Conservation (phyloP, 2,329 filamentous ascomycete species). For the Aspergillus sp. region DNA sequence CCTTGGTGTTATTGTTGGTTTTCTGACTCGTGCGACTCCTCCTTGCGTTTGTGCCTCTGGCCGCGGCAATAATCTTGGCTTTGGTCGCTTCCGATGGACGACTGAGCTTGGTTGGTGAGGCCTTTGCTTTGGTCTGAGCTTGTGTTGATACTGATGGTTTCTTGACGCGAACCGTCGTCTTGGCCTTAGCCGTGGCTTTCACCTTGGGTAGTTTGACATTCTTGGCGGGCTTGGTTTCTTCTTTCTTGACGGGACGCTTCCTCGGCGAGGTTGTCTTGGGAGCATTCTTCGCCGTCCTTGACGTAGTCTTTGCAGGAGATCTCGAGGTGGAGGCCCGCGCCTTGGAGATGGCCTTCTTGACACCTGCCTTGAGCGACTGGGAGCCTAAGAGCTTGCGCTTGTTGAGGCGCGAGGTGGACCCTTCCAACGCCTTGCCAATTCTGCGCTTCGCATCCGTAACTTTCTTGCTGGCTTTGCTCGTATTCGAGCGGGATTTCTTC, state of each 20-base stretch:
- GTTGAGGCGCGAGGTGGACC: conserved; percentile 28
- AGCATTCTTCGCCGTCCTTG: conserved; percentile 12
- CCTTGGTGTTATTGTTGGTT: conserved; percentile 6
- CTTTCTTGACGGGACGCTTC: conserved; percentile 13
- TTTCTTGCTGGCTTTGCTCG: conserved; percentile 19
- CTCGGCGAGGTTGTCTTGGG: conserved; percentile 7
- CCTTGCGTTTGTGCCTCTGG: conserved; percentile 19
- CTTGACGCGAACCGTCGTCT: conserved; percentile 23
- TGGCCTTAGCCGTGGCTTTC: conserved; percentile 23
- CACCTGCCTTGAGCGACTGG: conserved; percentile 32
- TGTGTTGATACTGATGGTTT: conserved; percentile 15
- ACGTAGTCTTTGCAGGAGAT: neutral
- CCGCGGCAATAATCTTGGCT: conserved; percentile 26
- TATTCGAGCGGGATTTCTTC: conserved; percentile 23
- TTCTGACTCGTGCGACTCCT: conserved; percentile 19
- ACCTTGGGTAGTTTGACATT: conserved; percentile 31
- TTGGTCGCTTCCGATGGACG: conserved; percentile 31
- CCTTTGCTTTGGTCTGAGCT: conserved; percentile 14
- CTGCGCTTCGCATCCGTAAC: conserved; percentile 35
- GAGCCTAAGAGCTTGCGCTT: conserved; percentile 31
- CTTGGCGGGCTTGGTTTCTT: conserved; percentile 17
- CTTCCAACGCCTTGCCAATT: conserved; percentile 23
- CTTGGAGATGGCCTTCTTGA: conserved; percentile 32
- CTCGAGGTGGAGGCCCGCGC: conserved; percentile 15
- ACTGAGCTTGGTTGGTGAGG: conserved; percentile 24